phyloP scores from a whole-genome alignment of 208 protist species.

The Crithidia expoeki region DNA sequence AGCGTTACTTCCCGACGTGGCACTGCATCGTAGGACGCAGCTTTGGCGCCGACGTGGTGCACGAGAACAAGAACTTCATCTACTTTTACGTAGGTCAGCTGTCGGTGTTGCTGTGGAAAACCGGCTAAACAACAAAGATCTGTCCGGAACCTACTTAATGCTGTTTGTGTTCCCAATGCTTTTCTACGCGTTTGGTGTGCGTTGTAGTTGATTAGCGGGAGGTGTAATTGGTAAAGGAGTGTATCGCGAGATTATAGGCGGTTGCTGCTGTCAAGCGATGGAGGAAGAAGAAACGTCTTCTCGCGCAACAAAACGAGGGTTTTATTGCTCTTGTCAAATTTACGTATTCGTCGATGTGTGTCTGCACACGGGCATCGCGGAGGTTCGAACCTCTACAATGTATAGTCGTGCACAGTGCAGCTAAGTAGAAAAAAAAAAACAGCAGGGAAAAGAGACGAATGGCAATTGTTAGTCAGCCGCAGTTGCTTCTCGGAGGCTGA shows the following conservation, averaged over 20 bases:
- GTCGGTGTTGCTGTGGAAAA: constrained; percentile 98
- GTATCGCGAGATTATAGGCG: too few relatives aligned
- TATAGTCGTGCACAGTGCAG: not conserved
- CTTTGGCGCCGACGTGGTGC: constrained; percentile 99
- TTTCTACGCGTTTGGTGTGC: too few relatives aligned
- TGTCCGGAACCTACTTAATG: too few relatives aligned
- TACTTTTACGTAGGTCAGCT: constrained; percentile 99
- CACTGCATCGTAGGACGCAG: constrained; percentile 99
- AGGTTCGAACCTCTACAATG: not conserved
- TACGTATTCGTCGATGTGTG: constrained; percentile 2
- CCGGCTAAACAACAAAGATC: constrained; percentile 32
- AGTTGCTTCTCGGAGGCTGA: too few relatives aligned
- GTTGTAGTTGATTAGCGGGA: too few relatives aligned
- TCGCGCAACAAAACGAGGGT: not conserved
- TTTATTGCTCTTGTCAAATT: constrained; percentile 1
- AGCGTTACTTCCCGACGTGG: constrained; percentile 99
- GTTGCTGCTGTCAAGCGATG: too few relatives aligned
- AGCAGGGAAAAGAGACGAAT: too few relatives aligned
- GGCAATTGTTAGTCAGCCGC: too few relatives aligned
- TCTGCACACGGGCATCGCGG: not conserved
- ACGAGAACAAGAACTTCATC: constrained; percentile 99
- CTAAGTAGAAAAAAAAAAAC: too few relatives aligned
- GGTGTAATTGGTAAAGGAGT: too few relatives aligned
- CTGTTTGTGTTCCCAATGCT: too few relatives aligned
- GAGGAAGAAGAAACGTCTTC: too few relatives aligned